These are phyloP conservation scores for Dactylellina leptospora DNA, from an alignment of 2,329 filamentous ascomycete genomes.

Conservation along the genomic window DNA sequence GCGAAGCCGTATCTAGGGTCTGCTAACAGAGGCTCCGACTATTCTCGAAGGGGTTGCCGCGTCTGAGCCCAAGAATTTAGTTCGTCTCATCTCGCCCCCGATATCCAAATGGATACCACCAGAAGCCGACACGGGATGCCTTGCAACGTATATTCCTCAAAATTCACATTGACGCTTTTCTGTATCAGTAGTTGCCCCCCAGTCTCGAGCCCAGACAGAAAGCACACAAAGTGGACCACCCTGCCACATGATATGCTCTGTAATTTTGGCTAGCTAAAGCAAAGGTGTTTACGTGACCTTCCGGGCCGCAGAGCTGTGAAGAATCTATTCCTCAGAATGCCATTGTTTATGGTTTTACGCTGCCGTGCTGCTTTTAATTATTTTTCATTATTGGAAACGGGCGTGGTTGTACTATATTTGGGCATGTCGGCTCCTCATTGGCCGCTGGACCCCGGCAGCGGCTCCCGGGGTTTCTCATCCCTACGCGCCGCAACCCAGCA, in stretches of 20 bases:
- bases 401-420: slow-evolving; percentile 52
- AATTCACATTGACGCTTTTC: slow-evolving; percentile 7
- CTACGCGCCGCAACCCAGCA: slow-evolving; percentile 47
- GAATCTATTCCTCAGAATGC: not conserved
- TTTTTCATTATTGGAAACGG: slow-evolving; percentile 7
- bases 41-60: slow-evolving; percentile 15
- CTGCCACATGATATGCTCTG: slow-evolving; percentile 1
- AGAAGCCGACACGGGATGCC: slow-evolving; percentile 5
- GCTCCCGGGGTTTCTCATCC: slow-evolving; percentile 37
- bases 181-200: slow-evolving; percentile 5
- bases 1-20: slow-evolving; percentile 16
- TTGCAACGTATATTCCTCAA: slow-evolving; percentile 5
- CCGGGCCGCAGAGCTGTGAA: slow-evolving; percentile 11
- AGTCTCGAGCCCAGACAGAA: slow-evolving; percentile 7
- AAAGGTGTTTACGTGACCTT: slow-evolving; percentile 15
- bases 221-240: not conserved
- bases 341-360: no score
- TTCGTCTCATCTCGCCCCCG: slow-evolving; percentile 24
- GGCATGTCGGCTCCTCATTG: slow-evolving; percentile 34
- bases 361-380: no score
- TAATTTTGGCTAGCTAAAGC: slow-evolving; percentile 28
- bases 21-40: slow-evolving; percentile 15
- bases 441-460: slow-evolving; percentile 40
- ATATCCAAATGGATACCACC: slow-evolving; percentile 14
- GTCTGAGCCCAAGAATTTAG: slow-evolving; percentile 8